A percentile compares a stretch with the other conserved stretches of the same genome.
These are phyloP conservation scores for Chaetothyriales sp. DNA, from an alignment of 2,329 filamentous ascomycete species.

Conservation along the genomic window DNA sequence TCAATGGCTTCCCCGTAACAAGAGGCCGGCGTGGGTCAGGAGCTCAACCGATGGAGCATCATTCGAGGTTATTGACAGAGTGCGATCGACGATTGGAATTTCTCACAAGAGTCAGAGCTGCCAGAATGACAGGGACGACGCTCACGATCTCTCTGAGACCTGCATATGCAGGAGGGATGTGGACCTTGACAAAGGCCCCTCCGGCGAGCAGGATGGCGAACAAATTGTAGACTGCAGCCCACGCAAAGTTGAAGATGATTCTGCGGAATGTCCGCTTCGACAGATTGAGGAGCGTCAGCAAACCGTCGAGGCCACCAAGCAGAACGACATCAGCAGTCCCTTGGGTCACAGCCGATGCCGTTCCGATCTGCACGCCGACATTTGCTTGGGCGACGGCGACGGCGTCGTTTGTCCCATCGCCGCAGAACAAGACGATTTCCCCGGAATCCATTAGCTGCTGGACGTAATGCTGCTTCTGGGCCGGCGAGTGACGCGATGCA, in stretches of 20 bases:
- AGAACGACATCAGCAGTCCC: constrained; percentile 58
- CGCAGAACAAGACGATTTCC: constrained; percentile 49
- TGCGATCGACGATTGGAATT: too few species aligned
- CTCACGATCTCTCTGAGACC: constrained; percentile 62
- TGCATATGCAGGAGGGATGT: constrained; percentile 50
- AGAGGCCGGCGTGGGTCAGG: too few species aligned
- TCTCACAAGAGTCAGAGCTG: not conserved
- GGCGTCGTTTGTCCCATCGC: constrained; percentile 70
- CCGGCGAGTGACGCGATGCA: constrained; percentile 39
- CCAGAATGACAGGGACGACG: constrained; percentile 52
- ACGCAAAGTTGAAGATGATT: constrained; percentile 56
- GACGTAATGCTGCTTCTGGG: constrained; percentile 43
- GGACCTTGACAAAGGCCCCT: constrained; percentile 48
- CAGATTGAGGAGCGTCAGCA: constrained; percentile 47
- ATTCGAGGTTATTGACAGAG: too few species aligned
- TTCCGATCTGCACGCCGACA: constrained; percentile 54
- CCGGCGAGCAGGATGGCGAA: constrained; percentile 53
- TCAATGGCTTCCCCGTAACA: too few species aligned
- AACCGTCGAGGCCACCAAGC: constrained; percentile 42
- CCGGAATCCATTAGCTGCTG: constrained; percentile 21
- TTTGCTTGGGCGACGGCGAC: constrained; percentile 56
- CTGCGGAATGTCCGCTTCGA: constrained; percentile 31
- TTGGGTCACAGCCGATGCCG: constrained; percentile 48
- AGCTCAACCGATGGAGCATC: too few species aligned
- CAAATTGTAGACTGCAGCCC: constrained; percentile 58